Conservation (phyloP, 2,329 filamentous ascomycete species). For the Nemania abortiva region DNA sequence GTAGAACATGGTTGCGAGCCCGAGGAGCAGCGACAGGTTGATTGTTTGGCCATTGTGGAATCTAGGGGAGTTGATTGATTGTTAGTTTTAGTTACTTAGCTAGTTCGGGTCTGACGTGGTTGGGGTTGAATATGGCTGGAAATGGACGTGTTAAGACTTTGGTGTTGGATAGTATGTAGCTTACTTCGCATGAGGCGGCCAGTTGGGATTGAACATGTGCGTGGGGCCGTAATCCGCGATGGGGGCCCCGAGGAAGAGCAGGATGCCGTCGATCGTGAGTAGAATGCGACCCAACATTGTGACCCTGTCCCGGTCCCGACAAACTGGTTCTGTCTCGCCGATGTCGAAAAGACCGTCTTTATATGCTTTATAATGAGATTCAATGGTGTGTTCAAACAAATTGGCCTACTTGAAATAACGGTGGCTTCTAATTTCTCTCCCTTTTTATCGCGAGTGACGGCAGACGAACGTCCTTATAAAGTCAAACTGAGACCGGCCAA, state of each 20-base stretch:
- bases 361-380: neutral
- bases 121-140: too few relatives aligned
- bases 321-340: neutral
- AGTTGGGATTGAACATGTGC: constrained; percentile 59
- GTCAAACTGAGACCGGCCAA: neutral
- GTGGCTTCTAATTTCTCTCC: neutral
- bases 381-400: neutral
- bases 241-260: constrained; percentile 55
- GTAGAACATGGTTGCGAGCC: constrained; percentile 56
- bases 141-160: neutral
- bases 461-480: constrained; percentile 9
- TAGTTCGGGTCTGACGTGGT: too few relatives aligned
- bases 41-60: constrained; percentile 60
- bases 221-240: constrained; percentile 56
- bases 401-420: neutral
- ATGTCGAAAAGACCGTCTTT: neutral
- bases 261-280: constrained; percentile 56
- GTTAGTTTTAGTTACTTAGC: neutral
- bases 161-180: constrained; percentile 23
- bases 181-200: constrained; percentile 61
- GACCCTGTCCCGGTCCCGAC: neutral
- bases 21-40: constrained; percentile 55
- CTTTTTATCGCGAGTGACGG: neutral
- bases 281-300: constrained; percentile 55
- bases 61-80: constrained; percentile 5